These are phyloP conservation scores for Rasamsonia emersonii DNA, from an alignment of 2,329 filamentous ascomycete genomes.

Conservation along the genomic window DNA sequence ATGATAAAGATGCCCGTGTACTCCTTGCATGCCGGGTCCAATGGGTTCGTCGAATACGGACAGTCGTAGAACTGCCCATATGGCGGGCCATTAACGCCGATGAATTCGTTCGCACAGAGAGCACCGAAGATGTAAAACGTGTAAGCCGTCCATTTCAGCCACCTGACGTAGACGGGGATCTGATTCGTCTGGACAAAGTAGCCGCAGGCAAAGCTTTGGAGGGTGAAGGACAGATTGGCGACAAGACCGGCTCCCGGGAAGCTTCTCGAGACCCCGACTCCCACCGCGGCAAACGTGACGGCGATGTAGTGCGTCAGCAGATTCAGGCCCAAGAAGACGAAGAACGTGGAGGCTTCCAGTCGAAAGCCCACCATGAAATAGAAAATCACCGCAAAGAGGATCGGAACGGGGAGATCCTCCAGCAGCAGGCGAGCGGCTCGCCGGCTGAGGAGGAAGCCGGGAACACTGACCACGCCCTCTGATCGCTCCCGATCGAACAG, in stretches of 20 bases:
- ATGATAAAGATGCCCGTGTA: constrained; percentile 65
- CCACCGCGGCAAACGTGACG: constrained; percentile 61
- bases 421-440: constrained; percentile 59
- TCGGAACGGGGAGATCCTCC: constrained; percentile 64
- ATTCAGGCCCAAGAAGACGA: constrained; percentile 61
- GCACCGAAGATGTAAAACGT: constrained; percentile 59
- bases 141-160: constrained; percentile 52
- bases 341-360: constrained; percentile 54
- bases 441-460: constrained; percentile 62
- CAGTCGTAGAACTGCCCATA: constrained; percentile 64
- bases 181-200: constrained; percentile 67
- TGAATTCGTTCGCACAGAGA: constrained; percentile 64
- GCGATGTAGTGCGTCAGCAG: constrained; percentile 66
- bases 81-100: constrained; percentile 23
- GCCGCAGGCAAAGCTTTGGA: constrained; percentile 67
- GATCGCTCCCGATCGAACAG: constrained; percentile 67
- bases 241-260: constrained; percentile 65
- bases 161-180: constrained; percentile 69
- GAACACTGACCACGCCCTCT: constrained; percentile 61
- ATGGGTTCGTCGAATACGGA: constrained; percentile 52
- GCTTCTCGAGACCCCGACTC: constrained; percentile 55
- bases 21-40: constrained; percentile 56
- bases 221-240: constrained; percentile 62
- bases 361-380: constrained; percentile 75
- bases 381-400: constrained; percentile 61